Evolutionary conservation across 208 protist genomes (phyloP), one percentile per base, ranked within the genome.

Genomic region (Crithidia thermophila): DNA sequence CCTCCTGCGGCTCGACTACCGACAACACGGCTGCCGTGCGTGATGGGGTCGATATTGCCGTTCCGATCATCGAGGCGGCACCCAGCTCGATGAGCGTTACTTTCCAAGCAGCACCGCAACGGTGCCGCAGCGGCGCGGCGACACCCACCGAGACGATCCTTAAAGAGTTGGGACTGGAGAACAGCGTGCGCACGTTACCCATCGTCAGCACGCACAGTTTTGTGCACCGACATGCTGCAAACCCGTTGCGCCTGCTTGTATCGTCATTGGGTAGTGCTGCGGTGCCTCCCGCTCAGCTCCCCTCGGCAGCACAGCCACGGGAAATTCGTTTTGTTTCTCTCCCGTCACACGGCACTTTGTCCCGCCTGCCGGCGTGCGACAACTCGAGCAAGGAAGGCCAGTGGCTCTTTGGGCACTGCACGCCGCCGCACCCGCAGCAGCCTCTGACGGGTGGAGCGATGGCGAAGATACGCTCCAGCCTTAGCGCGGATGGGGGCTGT

Each of bases 211-310:
- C 49, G 3, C 49, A 55, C 49, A 4, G 9, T 4, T 55, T 55
- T 55, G 49, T 55, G 4, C 21, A 55, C 49, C 49, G 21, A 18
- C 49, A 55, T 28, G 20, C 49, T 4, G 49, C 49, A 16, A 55
- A 55, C 27, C 49, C 49, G 30, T 10, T 55, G 3, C 49, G 20
- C 14, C 49, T 55, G 13, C 49, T 10, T n/a, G n/a, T n/a, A n/a
- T n/a, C n/a, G n/a, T n/a, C n/a, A n/a, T n/a, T n/a, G n/a, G n/a
- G n/a, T n/a, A n/a, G n/a, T n/a, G n/a, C n/a, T n/a, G n/a, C n/a
- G n/a, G n/a, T n/a, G n/a, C n/a, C n/a, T n/a, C n/a, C n/a, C n/a
- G n/a, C n/a, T n/a, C n/a, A n/a, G n/a, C n/a, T n/a, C n/a, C n/a
- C n/a, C n/a, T n/a, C n/a, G n/a, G n/a, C n/a, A n/a, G n/a, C n/a